A percentile compares a stretch with the other conserved stretches of the same genome.
These are phyloP conservation scores for Marasmius fiardii DNA, from an alignment of 1,284 basidiomycete species.

Conservation along the genomic window DNA sequence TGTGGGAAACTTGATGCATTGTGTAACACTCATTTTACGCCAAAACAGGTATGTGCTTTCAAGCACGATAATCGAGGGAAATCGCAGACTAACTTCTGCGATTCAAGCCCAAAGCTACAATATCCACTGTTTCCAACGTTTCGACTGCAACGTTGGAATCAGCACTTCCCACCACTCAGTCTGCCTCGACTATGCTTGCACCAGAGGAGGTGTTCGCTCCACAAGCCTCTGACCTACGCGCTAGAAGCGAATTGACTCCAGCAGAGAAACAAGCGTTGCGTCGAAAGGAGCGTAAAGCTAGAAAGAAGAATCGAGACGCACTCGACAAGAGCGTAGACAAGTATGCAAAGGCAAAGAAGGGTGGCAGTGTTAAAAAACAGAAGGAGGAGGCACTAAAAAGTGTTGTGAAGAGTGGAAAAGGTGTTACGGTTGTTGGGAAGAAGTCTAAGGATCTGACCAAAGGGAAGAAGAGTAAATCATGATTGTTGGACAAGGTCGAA, in stretches of 20 bases:
- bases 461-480: slow-evolving; percentile 20
- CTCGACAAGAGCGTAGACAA: slow-evolving; percentile 69
- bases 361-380: slow-evolving; percentile 65
- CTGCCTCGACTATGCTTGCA: slow-evolving; percentile 80
- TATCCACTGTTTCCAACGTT: slow-evolving; percentile 84
- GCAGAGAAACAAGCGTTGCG: slow-evolving; percentile 76
- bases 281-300: slow-evolving; percentile 73
- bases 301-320: slow-evolving; percentile 68
- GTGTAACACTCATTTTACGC: slow-evolving; percentile 93
- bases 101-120: slow-evolving; percentile 84
- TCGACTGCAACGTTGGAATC: slow-evolving; percentile 88
- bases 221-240: slow-evolving; percentile 48
- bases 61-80: background rate
- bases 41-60: slow-evolving; percentile 76
- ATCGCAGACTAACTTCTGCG: background rate
- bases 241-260: slow-evolving; percentile 82
- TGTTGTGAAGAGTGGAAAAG: slow-evolving; percentile 81
- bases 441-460: slow-evolving; percentile 36
- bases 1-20: slow-evolving; percentile 91
- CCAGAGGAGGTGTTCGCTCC: slow-evolving; percentile 90
- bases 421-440: slow-evolving; percentile 87
- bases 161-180: slow-evolving; percentile 81
- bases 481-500: too few species aligned
- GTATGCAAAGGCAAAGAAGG: slow-evolving; percentile 47
- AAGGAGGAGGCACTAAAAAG: slow-evolving; percentile 79